Conservation (phyloP, 306 rosid species). For the Prunus mongolica region DNA sequence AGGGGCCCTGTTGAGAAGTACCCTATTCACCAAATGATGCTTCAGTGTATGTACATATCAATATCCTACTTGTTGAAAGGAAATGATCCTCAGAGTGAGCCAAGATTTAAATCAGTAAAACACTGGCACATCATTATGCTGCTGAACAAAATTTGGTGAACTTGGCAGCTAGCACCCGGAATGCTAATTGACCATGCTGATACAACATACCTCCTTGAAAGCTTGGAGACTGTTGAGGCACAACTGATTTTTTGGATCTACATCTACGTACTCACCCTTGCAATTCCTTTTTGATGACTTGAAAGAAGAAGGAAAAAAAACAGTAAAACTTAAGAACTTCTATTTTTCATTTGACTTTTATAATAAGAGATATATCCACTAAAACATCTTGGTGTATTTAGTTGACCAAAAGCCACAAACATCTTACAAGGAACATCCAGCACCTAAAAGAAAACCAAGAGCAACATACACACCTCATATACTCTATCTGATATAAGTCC, state of each 20-base stretch:
- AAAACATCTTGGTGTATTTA: too few species aligned
- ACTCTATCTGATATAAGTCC: slow-evolving; percentile 14
- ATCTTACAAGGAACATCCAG: neutral
- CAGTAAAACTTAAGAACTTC: neutral
- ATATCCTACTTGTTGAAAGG: too few species aligned
- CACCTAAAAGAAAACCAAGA: neutral
- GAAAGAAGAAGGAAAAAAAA: neutral
- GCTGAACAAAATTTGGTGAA: too few species aligned
- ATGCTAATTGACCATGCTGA: neutral
- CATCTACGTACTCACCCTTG: neutral
- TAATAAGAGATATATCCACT: too few species aligned
- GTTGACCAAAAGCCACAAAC: too few species aligned
- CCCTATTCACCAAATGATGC: too few species aligned
- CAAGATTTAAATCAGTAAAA: too few species aligned
- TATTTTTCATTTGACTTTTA: neutral
- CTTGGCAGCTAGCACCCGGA: too few species aligned
- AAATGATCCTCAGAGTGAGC: too few species aligned
- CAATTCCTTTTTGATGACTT: slow-evolving; percentile 6
- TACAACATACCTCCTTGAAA: neutral
- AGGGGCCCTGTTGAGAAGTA: too few species aligned
- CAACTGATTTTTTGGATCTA: slow-evolving; percentile 6
- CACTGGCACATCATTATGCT: too few species aligned
- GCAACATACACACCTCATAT: slow-evolving; percentile 1
- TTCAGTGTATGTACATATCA: too few species aligned
- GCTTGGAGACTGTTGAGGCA: slow-evolving; percentile 4